Base-by-base conservation (phyloP, 129 eudicot genomes). In the Tagetes patula region DNA sequence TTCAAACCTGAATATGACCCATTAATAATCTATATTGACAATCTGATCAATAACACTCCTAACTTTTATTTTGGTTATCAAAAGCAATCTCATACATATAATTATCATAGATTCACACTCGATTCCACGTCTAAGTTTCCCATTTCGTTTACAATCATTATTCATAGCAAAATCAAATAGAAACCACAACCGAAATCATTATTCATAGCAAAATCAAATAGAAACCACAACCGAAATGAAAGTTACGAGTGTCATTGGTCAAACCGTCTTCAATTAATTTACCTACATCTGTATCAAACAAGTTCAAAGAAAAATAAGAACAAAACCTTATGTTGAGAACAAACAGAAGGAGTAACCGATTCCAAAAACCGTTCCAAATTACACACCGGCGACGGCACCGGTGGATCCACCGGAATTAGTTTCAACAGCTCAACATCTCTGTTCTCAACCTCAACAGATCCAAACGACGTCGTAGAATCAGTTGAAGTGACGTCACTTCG, bases 321-420 rank as follows among this genome's bases (percentile, higher is more conserved):
- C 12, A 14, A 71, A 71, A 94, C 99, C 99, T 94, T 88, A 3
- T 77, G 83, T 84, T 90, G 99, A 69, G 91, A 91, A 8, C 83
- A 72, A 62, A 94, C 93, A 11, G 87, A 86, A 49, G 96, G 99
- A 45, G 92, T 84, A 65, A 94, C 72, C 5, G 98, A 82, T 42
- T 84, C 84, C 75, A 94, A 71, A 80, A 94, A 90, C 59, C 93
- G 84, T 60, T 90, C 89, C 54, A 90, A 79, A 82, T 94, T 94
- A 82, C 94, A 86, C 81, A 79, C 64, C 67, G 85, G 78, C 37
- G 82, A 83, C 1, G 77, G 74, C 61, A 72, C 70, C 67, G 76
- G 75, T 42, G 77, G 30, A 58, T 79, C 84, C 20, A 69, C 41
- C 10, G 79, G 74, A 12, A 56, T 62, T 67, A 73, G 74, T 43